phyloP scores from a whole-genome alignment of 2,329 filamentous ascomycete genomes.

The Phaeomoniella chlamydospora region DNA sequence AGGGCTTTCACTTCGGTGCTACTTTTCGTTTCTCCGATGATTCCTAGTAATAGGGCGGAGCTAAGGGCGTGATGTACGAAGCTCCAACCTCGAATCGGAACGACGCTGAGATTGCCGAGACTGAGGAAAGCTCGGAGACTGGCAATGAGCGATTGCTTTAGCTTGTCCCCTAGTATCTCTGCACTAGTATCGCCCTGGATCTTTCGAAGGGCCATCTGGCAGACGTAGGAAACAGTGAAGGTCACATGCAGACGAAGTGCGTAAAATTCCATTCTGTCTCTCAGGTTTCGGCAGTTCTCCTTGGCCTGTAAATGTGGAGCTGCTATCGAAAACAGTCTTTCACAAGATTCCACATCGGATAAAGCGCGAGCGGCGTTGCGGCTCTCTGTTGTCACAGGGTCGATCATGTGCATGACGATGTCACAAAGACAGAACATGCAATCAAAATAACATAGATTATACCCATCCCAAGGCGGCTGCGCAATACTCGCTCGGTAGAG shows the following conservation, averaged over 20 bases:
- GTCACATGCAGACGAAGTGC: constrained; percentile 2
- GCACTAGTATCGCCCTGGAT: not conserved
- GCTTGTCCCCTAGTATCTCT: constrained; percentile 1
- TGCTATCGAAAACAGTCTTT: not conserved
- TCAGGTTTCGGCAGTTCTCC: constrained; percentile 2
- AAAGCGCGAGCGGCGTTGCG: not conserved
- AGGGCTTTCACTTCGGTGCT: not conserved
- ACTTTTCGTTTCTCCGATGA: not conserved
- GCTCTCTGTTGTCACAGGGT: not conserved
- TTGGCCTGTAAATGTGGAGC: not conserved
- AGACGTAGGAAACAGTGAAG: constrained; percentile 2
- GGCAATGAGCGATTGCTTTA: constrained; percentile 1
- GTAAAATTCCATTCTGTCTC: constrained; percentile 5
- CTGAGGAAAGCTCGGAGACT: constrained; percentile 2
- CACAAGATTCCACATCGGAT: not conserved
- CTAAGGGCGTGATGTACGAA: constrained; percentile 2
- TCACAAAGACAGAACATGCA: constrained; percentile 3
- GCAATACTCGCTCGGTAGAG: not conserved
- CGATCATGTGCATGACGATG: not conserved
- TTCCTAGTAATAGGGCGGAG: constrained; percentile 2
- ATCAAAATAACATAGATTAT: constrained; percentile 2
- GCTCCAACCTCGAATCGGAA: constrained; percentile 3
- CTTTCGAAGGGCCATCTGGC: not conserved
- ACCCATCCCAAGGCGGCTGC: not conserved
- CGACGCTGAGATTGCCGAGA: constrained; percentile 2